A percentile compares a stretch with the other conserved stretches of the same genome.
These are phyloP conservation scores for Pleurotus djamor DNA, from an alignment of 768 basidiomycete species.

Conservation along the genomic window DNA sequence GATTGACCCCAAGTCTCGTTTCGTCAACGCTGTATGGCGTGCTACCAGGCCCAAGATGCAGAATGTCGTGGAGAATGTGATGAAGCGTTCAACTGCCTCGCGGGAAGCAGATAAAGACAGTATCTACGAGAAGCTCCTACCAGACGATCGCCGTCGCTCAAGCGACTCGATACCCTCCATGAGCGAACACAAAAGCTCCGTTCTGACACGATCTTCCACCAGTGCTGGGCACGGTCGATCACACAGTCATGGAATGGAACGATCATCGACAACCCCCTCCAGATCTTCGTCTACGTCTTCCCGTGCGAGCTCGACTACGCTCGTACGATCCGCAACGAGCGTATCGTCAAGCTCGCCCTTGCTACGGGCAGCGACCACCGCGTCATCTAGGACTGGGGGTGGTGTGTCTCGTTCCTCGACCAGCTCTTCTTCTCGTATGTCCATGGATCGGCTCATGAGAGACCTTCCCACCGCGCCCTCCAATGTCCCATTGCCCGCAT, in stretches of 20 bases:
- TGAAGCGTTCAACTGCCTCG: background rate
- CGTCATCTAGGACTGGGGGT: background rate
- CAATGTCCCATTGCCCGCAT: background rate
- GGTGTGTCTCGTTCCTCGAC: background rate
- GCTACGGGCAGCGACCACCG: background rate
- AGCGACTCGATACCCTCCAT: background rate
- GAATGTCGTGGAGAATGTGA: background rate
- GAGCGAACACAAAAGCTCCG: background rate
- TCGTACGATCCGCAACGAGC: background rate
- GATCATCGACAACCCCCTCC: background rate
- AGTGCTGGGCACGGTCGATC: conserved; percentile 7
- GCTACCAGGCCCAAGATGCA: conserved; percentile 8
- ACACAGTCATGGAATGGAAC: background rate
- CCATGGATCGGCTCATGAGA: background rate
- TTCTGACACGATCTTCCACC: background rate
- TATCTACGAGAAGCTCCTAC: background rate
- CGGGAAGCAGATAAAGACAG: background rate
- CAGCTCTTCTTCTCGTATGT: background rate
- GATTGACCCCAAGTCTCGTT: background rate
- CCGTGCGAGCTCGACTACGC: background rate
- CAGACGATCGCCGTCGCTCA: background rate
- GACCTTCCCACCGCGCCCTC: background rate
- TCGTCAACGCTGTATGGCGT: conserved; percentile 6
- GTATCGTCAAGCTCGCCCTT: background rate
- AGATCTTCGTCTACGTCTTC: background rate